Conservation (phyloP, 495 filamentous ascomycete species). For the Daldinia caldariorum region DNA sequence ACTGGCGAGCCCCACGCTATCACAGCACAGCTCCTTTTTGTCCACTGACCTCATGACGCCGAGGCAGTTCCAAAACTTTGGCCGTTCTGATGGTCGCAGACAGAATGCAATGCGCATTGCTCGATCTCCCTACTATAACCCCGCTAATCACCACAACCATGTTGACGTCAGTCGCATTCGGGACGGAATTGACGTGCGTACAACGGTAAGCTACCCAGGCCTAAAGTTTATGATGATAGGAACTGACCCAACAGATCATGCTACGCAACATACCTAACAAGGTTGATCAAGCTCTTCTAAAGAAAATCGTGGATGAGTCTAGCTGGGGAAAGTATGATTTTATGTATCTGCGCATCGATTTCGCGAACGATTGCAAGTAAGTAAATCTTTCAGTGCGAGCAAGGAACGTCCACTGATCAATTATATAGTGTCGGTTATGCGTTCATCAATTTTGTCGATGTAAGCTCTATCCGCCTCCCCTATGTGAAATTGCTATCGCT, state of each 20-base stretch:
- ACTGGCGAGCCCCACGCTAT: conserved; percentile 47
- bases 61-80: conserved; percentile 44
- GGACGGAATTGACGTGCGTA: conserved; percentile 74
- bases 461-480: conserved; percentile 54
- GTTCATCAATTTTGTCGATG: conserved; percentile 93
- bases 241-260: conserved; percentile 75
- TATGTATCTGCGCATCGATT: conserved; percentile 94
- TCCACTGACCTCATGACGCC: conserved; percentile 38
- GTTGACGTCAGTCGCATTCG: conserved; percentile 74
- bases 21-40: conserved; percentile 29
- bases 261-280: conserved; percentile 94
- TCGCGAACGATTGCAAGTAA: conserved; percentile 89
- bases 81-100: conserved; percentile 49
- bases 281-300: conserved; percentile 82
- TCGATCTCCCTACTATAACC: conserved; percentile 54
- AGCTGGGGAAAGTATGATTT: conserved; percentile 89
- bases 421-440: conserved; percentile 88
- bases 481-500: conserved; percentile 27
- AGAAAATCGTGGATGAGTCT: conserved; percentile 79
- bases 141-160: conserved; percentile 67
- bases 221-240: conserved; percentile 21
- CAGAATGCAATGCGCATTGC: conserved; percentile 54
- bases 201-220: conserved; percentile 65
- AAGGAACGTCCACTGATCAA: conserved; percentile 45
- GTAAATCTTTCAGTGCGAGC: conserved; percentile 42